Conservation (phyloP, 2,329 filamentous ascomycete species). For the Berkeleyomyces rouxiae region DNA sequence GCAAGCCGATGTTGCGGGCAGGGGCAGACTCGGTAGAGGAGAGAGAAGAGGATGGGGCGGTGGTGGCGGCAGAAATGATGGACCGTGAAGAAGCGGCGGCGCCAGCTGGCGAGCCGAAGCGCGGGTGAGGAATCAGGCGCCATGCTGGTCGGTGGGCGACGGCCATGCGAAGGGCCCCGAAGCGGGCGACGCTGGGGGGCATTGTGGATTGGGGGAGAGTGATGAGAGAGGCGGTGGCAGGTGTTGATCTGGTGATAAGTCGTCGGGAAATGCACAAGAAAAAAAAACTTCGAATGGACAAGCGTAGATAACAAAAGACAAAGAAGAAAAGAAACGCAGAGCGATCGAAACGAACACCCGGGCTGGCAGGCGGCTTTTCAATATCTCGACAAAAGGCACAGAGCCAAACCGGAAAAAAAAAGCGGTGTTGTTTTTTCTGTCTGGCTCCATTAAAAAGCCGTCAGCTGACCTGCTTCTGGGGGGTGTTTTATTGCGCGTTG, state of each 20-base stretch:
- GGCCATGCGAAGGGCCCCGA: conserved; percentile 1
- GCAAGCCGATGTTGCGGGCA: conserved; percentile 1
- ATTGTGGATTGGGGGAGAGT: background rate
- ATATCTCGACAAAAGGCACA: background rate
- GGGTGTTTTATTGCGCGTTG: background rate
- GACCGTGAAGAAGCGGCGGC: background rate
- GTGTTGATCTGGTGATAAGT: background rate
- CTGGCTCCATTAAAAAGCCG: background rate
- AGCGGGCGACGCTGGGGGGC: conserved; percentile 1
- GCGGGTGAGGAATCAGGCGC: conserved; percentile 1
- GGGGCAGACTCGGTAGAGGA: background rate
- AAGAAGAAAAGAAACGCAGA: background rate
- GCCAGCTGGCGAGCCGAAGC: background rate
- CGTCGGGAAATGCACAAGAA: background rate
- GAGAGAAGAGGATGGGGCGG: background rate
- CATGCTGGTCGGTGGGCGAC: conserved; percentile 8
- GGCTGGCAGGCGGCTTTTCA: background rate
- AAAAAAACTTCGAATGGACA: background rate
- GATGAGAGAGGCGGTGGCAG: background rate
- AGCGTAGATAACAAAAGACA: background rate
- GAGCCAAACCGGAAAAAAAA: background rate
- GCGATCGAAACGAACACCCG: background rate
- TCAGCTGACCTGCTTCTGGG: background rate
- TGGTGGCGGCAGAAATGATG: background rate
- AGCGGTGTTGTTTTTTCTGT: background rate